Conservation (phyloP, 352 stramenopile genomes). For the Phytophthora uliginosa region DNA sequence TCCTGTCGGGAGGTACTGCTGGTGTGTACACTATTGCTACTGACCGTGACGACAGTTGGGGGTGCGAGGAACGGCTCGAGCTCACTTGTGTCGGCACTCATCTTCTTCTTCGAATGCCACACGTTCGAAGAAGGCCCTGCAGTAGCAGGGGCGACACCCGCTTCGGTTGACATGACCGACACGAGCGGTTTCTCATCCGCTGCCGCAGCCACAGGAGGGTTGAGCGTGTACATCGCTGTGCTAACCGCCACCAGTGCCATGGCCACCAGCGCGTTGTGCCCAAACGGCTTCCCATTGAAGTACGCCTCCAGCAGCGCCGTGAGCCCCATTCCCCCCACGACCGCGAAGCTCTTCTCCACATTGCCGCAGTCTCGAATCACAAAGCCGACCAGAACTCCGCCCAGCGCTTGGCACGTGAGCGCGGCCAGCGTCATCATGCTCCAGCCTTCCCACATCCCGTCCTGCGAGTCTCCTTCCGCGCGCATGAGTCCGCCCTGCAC, state of each 20-base stretch:
- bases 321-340: conserved; percentile 85
- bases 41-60: conserved; percentile 30
- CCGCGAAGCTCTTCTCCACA: conserved; percentile 87
- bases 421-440: conserved; percentile 70
- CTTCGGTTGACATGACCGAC: conserved; percentile 10
- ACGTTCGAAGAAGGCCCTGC: background rate
- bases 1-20: conserved; percentile 36
- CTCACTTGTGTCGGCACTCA: conserved; percentile 30
- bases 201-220: conserved; percentile 47
- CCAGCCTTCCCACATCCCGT: conserved; percentile 77
- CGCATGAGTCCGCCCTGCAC: conserved; percentile 30
- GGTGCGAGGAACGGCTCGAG: conserved; percentile 53
- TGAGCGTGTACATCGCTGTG: conserved; percentile 80
- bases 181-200: conserved; percentile 30
- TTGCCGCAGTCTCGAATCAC: conserved; percentile 90
- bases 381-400: conserved; percentile 81
- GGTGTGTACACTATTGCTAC: conserved; percentile 36
- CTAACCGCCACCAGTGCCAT: conserved; percentile 72
- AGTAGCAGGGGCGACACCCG: conserved; percentile 9
- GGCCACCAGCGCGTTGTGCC: conserved; percentile 56
- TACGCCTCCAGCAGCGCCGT: conserved; percentile 75
- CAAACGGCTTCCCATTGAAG: conserved; percentile 81
- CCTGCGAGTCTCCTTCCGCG: conserved; percentile 37
- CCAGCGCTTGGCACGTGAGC: conserved; percentile 75
- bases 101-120: conserved; percentile 50